Evolutionary conservation across 2,329 filamentous ascomycete species (phyloP).

Genomic region (Trichoderma atrobrunneum): DNA sequence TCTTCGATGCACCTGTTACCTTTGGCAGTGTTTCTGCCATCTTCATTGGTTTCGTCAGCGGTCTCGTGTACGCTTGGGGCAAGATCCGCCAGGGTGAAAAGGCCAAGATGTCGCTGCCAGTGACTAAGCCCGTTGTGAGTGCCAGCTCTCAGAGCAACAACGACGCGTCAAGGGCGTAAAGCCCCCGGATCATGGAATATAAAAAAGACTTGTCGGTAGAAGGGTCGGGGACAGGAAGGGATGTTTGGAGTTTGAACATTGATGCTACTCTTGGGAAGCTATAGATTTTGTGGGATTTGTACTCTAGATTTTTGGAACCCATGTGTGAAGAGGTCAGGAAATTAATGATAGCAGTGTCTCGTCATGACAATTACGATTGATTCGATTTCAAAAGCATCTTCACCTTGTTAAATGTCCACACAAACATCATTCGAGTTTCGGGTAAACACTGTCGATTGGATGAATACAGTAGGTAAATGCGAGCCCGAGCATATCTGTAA

Average conservation of each 20-base stretch:
- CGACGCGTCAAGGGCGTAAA: conserved; percentile 63
- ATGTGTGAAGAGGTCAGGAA: conserved; percentile 6
- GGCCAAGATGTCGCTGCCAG: conserved; percentile 65
- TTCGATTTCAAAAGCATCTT: neutral
- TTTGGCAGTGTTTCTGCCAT: conserved; percentile 91
- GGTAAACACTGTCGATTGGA: neutral
- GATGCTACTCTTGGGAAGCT: conserved; percentile 11
- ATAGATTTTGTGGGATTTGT: conserved; percentile 18
- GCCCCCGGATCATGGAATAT: neutral
- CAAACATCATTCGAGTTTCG: neutral
- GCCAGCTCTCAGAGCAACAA: conserved; percentile 85
- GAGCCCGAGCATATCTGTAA: neutral
- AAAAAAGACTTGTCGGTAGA: neutral
- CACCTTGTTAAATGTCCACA: neutral
- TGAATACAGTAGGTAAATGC: neutral
- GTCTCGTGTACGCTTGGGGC: conserved; percentile 73
- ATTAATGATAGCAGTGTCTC: conserved; percentile 6
- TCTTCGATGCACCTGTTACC: conserved; percentile 93
- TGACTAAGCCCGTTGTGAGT: conserved; percentile 66
- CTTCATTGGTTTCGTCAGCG: conserved; percentile 83
- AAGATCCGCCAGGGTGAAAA: conserved; percentile 58
- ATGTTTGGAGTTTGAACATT: conserved; percentile 12
- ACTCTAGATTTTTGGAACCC: conserved; percentile 15
- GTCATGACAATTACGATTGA: conserved; percentile 8
- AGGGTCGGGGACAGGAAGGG: neutral